These are phyloP conservation scores for Neofusicoccum parvum DNA, from an alignment of 2,329 filamentous ascomycete genomes.

Conservation along the genomic window DNA sequence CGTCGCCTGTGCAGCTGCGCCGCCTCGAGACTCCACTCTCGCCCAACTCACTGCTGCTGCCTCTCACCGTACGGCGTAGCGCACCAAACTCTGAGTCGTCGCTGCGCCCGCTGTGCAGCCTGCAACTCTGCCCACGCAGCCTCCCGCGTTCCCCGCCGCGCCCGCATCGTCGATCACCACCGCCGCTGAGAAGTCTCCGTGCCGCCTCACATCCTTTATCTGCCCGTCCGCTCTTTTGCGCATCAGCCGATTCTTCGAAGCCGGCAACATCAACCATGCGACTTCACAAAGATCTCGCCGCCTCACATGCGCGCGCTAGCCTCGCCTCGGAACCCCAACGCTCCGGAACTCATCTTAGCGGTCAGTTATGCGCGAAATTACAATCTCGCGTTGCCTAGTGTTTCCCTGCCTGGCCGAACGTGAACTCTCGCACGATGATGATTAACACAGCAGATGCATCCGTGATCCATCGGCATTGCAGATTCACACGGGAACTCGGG, in stretches of 20 bases:
- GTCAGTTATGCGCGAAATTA: neutral
- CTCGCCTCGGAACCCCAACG: neutral
- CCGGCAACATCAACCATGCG: neutral
- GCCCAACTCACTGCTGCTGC: constrained; percentile 5
- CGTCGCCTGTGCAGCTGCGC: constrained; percentile 15
- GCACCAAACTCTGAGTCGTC: constrained; percentile 3
- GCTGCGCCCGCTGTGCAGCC: neutral
- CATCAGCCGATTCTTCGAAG: neutral
- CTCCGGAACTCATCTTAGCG: neutral
- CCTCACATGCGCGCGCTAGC: neutral
- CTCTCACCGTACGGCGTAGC: constrained; percentile 5
- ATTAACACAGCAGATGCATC: no score
- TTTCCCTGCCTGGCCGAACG: no score
- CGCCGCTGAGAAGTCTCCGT: neutral
- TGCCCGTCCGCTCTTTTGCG: neutral
- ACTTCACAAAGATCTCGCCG: neutral
- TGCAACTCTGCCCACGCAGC: neutral
- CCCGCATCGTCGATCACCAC: constrained; percentile 8
- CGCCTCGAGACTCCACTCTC: constrained; percentile 16
- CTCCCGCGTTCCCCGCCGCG: neutral
- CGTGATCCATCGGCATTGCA: no score
- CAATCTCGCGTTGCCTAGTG: no score
- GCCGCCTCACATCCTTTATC: neutral
- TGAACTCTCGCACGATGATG: no score
- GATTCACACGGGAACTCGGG: no score